These are phyloP conservation scores for Pseudocercospora cruenta DNA, from an alignment of 2,329 filamentous ascomycete species.

Conservation along the genomic window DNA sequence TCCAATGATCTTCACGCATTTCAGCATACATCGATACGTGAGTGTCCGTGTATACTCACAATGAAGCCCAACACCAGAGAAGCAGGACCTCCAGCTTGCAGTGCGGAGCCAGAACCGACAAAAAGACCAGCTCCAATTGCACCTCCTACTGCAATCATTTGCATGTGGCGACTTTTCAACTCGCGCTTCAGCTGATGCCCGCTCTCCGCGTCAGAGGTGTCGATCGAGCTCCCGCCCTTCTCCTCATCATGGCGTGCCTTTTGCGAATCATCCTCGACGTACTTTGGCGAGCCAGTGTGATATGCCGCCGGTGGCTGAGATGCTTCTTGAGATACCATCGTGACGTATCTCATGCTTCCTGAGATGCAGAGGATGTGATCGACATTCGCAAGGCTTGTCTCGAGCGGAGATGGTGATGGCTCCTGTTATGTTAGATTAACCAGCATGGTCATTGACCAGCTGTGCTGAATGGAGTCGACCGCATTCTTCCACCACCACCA, in stretches of 20 bases:
- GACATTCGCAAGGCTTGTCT: background rate
- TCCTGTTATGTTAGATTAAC: background rate
- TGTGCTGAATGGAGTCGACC: background rate
- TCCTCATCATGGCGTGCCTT: background rate
- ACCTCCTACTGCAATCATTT: constrained; percentile 42
- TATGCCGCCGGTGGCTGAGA: background rate
- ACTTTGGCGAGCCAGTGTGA: background rate
- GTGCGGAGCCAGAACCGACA: constrained; percentile 54
- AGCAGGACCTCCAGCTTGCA: constrained; percentile 54
- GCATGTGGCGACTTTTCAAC: constrained; percentile 35
- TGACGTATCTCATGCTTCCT: background rate
- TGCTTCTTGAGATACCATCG: background rate
- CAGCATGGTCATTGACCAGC: background rate
- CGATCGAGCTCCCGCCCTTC: background rate
- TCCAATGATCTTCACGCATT: constrained; percentile 25
- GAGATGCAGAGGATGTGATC: background rate
- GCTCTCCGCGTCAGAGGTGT: background rate
- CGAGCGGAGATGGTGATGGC: background rate
- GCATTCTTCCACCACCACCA: background rate
- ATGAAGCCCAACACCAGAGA: constrained; percentile 40
- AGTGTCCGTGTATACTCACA: background rate
- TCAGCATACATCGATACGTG: background rate
- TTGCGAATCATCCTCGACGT: background rate
- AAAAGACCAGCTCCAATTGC: constrained; percentile 59
- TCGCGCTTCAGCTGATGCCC: constrained; percentile 37